Conservation (phyloP, 2,329 filamentous ascomycete species). For the Trichoderma oligosporum region DNA sequence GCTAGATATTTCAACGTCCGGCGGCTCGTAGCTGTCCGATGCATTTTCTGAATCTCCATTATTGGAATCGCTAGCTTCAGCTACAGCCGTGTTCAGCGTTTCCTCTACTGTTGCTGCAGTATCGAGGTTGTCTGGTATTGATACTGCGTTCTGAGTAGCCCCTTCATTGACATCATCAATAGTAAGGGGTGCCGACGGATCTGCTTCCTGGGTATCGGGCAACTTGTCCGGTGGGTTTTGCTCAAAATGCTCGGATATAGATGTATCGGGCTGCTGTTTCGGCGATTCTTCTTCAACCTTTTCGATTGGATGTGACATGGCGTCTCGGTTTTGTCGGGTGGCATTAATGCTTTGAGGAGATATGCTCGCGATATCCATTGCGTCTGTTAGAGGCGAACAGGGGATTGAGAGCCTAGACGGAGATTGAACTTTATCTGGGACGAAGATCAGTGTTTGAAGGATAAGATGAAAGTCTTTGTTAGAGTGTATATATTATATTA, state of each 20-base stretch:
- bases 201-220: neutral
- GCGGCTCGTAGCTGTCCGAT: constrained; percentile 56
- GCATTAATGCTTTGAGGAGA: constrained; percentile 6
- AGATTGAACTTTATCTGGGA: neutral
- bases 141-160: neutral
- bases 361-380: constrained; percentile 13
- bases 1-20: constrained; percentile 34
- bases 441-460: neutral
- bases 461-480: neutral
- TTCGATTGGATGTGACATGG: neutral
- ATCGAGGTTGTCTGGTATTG: neutral
- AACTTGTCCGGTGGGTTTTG: neutral
- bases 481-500: neutral
- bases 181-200: neutral
- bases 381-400: neutral
- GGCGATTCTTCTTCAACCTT: constrained; percentile 2
- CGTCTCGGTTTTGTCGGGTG: neutral
- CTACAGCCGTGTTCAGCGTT: constrained; percentile 21
- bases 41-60: constrained; percentile 37
- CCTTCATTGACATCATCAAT: neutral
- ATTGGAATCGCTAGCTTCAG: constrained; percentile 30
- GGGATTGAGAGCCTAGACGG: neutral
- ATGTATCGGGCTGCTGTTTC: neutral
- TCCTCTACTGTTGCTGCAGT: neutral
- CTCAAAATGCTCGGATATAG: neutral